Base-by-base conservation (phyloP, 2,329 filamentous ascomycete species). In the Dryadomyces sulphureus region DNA sequence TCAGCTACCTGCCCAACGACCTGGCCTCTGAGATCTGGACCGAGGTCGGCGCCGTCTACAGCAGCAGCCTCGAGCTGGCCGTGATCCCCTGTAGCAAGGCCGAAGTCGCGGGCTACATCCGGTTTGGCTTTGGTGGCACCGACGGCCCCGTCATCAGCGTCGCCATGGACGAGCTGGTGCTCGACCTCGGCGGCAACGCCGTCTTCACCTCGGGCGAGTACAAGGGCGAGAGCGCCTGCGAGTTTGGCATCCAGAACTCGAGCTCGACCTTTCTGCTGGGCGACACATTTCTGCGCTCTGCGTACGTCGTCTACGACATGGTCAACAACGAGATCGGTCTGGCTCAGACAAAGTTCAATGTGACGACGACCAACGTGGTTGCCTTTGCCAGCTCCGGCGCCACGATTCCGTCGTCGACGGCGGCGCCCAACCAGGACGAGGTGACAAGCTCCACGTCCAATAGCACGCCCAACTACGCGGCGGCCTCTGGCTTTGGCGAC, bases 1-100 rank as follows among this genome's bases (percentile, higher is more conserved):
- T 85, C 49, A 80, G 72, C 52, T 84, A 84, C 56, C 64, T 88
- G 0, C 84, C 84, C 1, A 67, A 74, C 48, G 68, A 75, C 44
- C 60, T 87, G 39, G 72, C 72, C 2, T 51, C 60, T 7, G 59
- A 70, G 50, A 62, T 77, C 11, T 75, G 72, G 70, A 55, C 62
- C 9, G 74, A 77, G 52, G 69, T 72, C 5, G 75, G 75, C 32
- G 76, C 71, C 5, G 49, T 61, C 9, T 75, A 69, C 54, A 60
- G 63, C 16, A 20, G 48, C 1, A 51, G 60, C 0, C 54, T 62
- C 9, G 59, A 60, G 2, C 47, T 64, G 12, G 66, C 70, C 25
- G 56, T 75, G 12, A 54, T 79, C 5, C 69, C 73, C 2, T 80
- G 76, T 57, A 62, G 57, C 25, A 61, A 68, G 53, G 61, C 62